Evolutionary conservation across 169 alveolate genomes (phyloP), one percentile per base, ranked within the genome.

Genomic region (Plasmodium cynomolgi): DNA sequence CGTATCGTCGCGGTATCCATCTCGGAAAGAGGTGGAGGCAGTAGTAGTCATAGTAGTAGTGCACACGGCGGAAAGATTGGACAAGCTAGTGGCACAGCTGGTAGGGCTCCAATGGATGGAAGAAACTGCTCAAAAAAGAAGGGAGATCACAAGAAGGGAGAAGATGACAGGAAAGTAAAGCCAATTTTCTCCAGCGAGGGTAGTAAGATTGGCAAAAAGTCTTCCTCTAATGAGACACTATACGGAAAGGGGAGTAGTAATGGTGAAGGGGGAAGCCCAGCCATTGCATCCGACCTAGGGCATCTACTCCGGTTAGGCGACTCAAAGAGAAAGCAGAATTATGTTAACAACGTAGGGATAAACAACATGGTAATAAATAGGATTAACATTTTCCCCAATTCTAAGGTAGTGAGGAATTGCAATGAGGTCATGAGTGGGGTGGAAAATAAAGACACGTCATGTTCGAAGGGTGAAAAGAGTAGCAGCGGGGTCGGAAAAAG

Each of bases 301-400:
- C 13, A 72, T 17, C 34, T 84, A 84, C 11, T 26, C 11, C 82
- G 44, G 15, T 50, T 71, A 47, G 26, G 50, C 11, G 68, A 77
- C 71, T 15, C 39, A 20, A 74, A 79, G 79, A 68, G 15, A 7
- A 83, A 20, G 29, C 75, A 71, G 9, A 81, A 71, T 82, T 91
- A 33, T 81, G 81, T 91, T 47, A 91, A 47, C 31, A 91, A 91
- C 29, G 81, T 56, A 11, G 92, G 58, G 23, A 91, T 91, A 91
- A 91, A 91, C 58, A 91, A 91, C 62, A 37, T 91, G 81, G 95
- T 91, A 20, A 91, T 91, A 56, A 91, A 91, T 83, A 82, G 83
- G 80, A 47, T 91, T 26, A 81, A 56, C 13, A 73, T 26, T 83
- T 82, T 71, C 37, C 73, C 73, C 41, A 81, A 90, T 58, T 33